These are phyloP conservation scores for Geotrichum histeridarum DNA, from an alignment of 1,139 yeast genomes.

Conservation along the genomic window DNA sequence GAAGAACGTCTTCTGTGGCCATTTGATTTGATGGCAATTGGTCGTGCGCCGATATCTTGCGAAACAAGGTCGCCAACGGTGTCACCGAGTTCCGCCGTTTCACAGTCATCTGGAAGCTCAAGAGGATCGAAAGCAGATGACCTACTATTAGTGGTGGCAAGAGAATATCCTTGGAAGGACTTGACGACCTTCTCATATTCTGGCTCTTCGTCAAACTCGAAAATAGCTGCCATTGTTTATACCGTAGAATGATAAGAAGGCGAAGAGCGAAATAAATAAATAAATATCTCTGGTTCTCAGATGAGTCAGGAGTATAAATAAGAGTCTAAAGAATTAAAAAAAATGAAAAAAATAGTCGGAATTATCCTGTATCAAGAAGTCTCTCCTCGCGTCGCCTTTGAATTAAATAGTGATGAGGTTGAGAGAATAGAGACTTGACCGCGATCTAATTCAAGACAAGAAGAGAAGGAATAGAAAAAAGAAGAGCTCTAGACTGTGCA, in stretches of 20 bases:
- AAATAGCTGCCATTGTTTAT: conserved; percentile 21
- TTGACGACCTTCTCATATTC: conserved; percentile 1
- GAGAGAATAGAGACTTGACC: neutral
- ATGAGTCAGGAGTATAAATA: conserved; percentile 24
- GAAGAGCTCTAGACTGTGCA: neutral
- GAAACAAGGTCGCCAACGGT: conserved; percentile 18
- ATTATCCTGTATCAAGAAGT: conserved; percentile 2
- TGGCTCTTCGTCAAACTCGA: conserved; percentile 22
- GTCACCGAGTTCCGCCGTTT: conserved; percentile 21
- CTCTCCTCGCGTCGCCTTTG: conserved; percentile 1
- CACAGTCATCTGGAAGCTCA: conserved; percentile 15
- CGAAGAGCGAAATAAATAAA: no score
- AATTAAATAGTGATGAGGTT: neutral
- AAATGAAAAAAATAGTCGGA: neutral
- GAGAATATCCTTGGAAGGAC: neutral
- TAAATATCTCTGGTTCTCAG: neutral
- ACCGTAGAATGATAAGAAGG: no score
- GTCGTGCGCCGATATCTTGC: conserved; percentile 14
- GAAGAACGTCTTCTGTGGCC: conserved; percentile 20
- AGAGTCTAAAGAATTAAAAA: conserved; percentile 35
- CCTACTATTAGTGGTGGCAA: neutral
- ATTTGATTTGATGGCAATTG: conserved; percentile 14
- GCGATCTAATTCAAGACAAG: conserved; percentile 1
- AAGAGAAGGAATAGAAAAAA: neutral
- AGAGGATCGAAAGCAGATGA: neutral